Evolutionary conservation across 768 basidiomycete species (phyloP).

Genomic region (Mrakia blollopis): DNA sequence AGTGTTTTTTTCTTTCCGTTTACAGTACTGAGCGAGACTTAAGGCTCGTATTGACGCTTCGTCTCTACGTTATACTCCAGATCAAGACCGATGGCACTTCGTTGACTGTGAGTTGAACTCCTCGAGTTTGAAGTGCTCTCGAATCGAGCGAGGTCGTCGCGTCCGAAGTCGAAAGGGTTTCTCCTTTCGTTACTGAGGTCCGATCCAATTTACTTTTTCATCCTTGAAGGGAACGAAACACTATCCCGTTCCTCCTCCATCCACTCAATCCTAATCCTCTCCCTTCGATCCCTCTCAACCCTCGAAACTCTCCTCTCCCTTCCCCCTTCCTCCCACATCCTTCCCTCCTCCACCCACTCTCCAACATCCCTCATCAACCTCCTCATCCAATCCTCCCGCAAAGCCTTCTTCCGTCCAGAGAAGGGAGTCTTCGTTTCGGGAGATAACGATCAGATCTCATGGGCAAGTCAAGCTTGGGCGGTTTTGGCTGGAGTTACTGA

Average conservation of each 20-base stretch:
- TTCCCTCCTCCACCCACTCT: neutral
- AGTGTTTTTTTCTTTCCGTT: neutral
- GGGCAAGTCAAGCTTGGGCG: slow-evolving; percentile 38
- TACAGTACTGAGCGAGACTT: neutral
- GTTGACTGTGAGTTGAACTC: slow-evolving; percentile 34
- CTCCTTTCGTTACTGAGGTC: neutral
- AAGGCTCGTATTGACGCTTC: neutral
- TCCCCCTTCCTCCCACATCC: slow-evolving; percentile 20
- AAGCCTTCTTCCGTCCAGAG: slow-evolving; percentile 31
- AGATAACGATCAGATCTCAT: slow-evolving; percentile 33
- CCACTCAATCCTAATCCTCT: slow-evolving; percentile 35
- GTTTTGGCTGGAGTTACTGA: slow-evolving; percentile 35
- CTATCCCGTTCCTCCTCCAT: slow-evolving; percentile 16
- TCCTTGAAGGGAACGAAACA: neutral
- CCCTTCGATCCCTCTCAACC: slow-evolving; percentile 30
- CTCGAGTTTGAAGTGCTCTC: too few relatives aligned
- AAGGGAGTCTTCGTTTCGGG: slow-evolving; percentile 34
- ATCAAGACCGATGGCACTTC: slow-evolving; percentile 35
- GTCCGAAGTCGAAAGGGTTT: neutral
- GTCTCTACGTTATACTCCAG: neutral
- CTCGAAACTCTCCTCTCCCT: slow-evolving; percentile 33
- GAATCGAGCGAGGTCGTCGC: neutral
- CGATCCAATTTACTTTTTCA: neutral
- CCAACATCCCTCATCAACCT: slow-evolving; percentile 24
- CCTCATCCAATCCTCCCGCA: slow-evolving; percentile 29